Evolutionary conservation across 768 basidiomycete genomes (phyloP), one percentile per base, ranked within the genome.

Genomic region (Steccherinum ochraceum): DNA sequence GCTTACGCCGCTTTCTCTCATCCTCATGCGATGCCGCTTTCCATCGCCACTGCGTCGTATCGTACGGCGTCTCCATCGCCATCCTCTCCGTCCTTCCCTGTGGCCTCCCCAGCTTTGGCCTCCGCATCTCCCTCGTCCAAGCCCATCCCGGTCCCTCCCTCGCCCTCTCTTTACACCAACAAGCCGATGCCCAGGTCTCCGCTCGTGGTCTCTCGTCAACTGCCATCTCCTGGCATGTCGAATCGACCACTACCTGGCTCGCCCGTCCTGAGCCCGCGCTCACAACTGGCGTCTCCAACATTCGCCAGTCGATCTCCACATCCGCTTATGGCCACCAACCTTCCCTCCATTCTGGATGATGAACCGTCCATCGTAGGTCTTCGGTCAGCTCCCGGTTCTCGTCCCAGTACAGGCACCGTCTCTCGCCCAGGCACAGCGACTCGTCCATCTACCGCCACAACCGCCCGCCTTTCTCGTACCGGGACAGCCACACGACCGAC

Each of bases 11-110:
- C 52, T 26, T 42, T 53, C 54, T 30, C 56, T 50, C 54, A 47
- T 18, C 52, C 40, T 54, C 59, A 54, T 56, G 47, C 63, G 45
- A 67, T 57, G 60, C 72, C 58, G 54, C 71, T 65, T 45, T 50
- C 64, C 56, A 58, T 52, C 53, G 42, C 63, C 52, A 49, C 61
- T 43, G 56, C 62, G 64, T 67, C 59, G 56, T 58, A 72, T 56
- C 46, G 56, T 35, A 16, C 30, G 41, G 23, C 57, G 13, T 55
- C 64, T n/a, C 62, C 68, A 56, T 45, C 63, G 56, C 51, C 72
- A 59, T 61, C 73, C 63, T 51, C 59, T 63, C 45, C 66, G 59
- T 46, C 57, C 60, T 64, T 64, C 56, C 58, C 61, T 60, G 74
- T 62, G 53, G 69, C 58, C 44, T 58, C 54, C 53, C 51, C 57